Conservation (phyloP, 345 rosid species). For the Acer negundo region DNA sequence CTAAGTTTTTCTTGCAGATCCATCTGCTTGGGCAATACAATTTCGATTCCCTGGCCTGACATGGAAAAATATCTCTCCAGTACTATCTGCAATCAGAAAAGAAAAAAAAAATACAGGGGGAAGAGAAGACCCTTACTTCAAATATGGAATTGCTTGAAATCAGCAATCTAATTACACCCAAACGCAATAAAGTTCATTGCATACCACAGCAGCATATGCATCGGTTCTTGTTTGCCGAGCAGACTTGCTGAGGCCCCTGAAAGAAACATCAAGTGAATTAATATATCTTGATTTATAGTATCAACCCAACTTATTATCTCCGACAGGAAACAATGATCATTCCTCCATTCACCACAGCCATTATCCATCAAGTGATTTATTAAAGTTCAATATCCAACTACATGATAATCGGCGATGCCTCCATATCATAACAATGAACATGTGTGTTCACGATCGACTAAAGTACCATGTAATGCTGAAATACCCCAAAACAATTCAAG, state of each 20-base stretch:
- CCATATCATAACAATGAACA: neutral
- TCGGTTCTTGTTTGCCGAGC: slow-evolving; percentile 56
- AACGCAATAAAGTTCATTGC: slow-evolving; percentile 5
- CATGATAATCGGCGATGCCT: neutral
- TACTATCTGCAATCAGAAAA: slow-evolving; percentile 57
- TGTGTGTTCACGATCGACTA: neutral
- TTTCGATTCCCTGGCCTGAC: slow-evolving; percentile 62
- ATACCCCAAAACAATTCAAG: neutral
- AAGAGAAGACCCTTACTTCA: neutral
- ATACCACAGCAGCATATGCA: slow-evolving; percentile 88
- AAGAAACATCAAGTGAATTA: slow-evolving; percentile 16
- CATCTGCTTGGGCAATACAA: slow-evolving; percentile 68
- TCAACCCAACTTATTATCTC: neutral
- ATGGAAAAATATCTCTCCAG: slow-evolving; percentile 77
- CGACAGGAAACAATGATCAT: neutral
- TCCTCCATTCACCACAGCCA: neutral
- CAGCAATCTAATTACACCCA: neutral
- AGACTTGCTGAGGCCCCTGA: slow-evolving; percentile 74
- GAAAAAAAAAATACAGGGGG: neutral
- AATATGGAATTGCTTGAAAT: neutral
- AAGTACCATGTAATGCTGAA: neutral
- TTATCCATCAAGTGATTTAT: neutral
- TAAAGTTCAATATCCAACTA: too few relatives aligned
- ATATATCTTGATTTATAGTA: neutral
- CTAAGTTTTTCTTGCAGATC: slow-evolving; percentile 75